Percentiles rank a stretch among this genome's conserved stretches.
Conservation (phyloP, 306 rosid genomes). For the Prunus mume region DNA sequence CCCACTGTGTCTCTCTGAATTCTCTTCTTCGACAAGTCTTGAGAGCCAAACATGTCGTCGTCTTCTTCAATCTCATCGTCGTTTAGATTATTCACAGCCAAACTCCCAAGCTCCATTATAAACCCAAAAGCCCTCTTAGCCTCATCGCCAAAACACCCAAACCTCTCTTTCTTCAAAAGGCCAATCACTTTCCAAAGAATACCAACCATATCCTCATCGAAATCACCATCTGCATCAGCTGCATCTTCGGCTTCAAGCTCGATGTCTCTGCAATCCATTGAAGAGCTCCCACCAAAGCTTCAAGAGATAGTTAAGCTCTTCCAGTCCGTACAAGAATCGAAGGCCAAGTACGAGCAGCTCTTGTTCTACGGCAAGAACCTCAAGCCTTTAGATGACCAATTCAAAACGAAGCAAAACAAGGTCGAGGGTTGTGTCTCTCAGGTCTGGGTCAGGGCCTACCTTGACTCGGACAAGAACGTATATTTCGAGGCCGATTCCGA, state of each 20-base stretch:
- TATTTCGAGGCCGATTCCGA: slow-evolving; percentile 91
- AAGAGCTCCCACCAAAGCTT: slow-evolving; percentile 94
- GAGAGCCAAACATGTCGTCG: slow-evolving; percentile 31
- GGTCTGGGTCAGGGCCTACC: slow-evolving; percentile 95
- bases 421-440: slow-evolving; percentile 97
- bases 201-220: slow-evolving; percentile 29
- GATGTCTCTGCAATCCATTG: slow-evolving; percentile 59
- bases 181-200: slow-evolving; percentile 63
- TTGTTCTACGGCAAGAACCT: slow-evolving; percentile 84
- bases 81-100: slow-evolving; percentile 47
- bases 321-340: slow-evolving; percentile 76
- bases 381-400: slow-evolving; percentile 62
- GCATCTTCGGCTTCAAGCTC: slow-evolving; percentile 34
- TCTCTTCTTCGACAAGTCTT: neutral
- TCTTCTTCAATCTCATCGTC: slow-evolving; percentile 51
- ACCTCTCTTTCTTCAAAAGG: slow-evolving; percentile 27
- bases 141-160: slow-evolving; percentile 10
- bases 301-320: slow-evolving; percentile 80
- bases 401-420: slow-evolving; percentile 69
- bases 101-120: slow-evolving; percentile 24
- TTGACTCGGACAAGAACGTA: slow-evolving; percentile 57
- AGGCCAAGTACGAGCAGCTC: slow-evolving; percentile 87
- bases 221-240: neutral
- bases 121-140: slow-evolving; percentile 1
- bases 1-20: neutral